These are phyloP conservation scores for Cicer pinnatifidum DNA, from an alignment of 306 rosid species.

Conservation along the genomic window DNA sequence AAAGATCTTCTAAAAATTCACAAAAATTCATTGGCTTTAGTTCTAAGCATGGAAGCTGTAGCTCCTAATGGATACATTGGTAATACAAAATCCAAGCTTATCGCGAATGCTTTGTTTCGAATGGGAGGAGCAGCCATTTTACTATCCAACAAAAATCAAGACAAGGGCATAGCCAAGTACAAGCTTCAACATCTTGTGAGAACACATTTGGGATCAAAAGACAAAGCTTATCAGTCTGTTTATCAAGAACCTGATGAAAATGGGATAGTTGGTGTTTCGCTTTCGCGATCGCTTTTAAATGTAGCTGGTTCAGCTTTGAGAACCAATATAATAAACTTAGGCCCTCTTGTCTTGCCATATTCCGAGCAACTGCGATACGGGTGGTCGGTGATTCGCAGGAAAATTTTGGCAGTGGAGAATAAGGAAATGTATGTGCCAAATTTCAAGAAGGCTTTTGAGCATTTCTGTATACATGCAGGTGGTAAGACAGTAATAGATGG, in stretches of 20 bases:
- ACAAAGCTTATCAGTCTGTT: conserved; percentile 61
- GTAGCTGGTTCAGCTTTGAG: conserved; percentile 68
- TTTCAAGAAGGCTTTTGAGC: conserved; percentile 68
- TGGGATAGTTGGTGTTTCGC: conserved; percentile 56
- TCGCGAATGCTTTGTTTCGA: conserved; percentile 64
- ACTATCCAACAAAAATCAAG: conserved; percentile 61
- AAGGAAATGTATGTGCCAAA: conserved; percentile 55
- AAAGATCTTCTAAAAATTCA: conserved; percentile 69
- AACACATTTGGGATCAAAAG: conserved; percentile 63
- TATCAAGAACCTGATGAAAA: conserved; percentile 60
- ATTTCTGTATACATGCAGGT: conserved; percentile 82
- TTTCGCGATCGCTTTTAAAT: conserved; percentile 53
- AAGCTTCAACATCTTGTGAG: conserved; percentile 68
- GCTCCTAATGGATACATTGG: conserved; percentile 64
- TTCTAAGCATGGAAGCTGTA: conserved; percentile 71
- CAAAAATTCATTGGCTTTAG: conserved; percentile 61
- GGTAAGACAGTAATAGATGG: conserved; percentile 71
- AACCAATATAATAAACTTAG: conserved; percentile 54
- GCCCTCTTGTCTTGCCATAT: conserved; percentile 71
- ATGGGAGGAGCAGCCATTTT: conserved; percentile 80
- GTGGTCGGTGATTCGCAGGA: conserved; percentile 52
- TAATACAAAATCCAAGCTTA: conserved; percentile 59
- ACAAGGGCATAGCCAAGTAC: conserved; percentile 59
- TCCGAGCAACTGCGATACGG: conserved; percentile 56
- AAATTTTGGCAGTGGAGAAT: conserved; percentile 39